These are phyloP conservation scores for Suillus occidentalis DNA, from an alignment of 768 basidiomycete genomes.

Conservation along the genomic window DNA sequence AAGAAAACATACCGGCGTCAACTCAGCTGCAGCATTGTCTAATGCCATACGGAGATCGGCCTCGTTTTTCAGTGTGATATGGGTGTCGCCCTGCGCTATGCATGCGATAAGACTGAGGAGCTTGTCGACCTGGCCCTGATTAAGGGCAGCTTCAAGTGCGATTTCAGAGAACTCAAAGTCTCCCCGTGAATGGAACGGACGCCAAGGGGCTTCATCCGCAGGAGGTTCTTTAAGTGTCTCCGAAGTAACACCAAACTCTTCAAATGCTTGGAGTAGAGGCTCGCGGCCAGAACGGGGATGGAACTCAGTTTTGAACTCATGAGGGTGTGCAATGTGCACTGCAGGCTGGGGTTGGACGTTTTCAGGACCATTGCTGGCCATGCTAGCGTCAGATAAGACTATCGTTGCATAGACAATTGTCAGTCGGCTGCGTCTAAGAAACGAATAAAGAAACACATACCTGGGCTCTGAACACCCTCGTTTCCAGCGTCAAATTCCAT, in stretches of 20 bases:
- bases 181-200: background rate
- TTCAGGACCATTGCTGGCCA: background rate
- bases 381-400: background rate
- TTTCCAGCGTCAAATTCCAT: background rate
- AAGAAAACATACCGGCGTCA: background rate
- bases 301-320: conserved; percentile 24
- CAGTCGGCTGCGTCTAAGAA: background rate
- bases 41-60: conserved; percentile 3
- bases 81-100: conserved; percentile 17
- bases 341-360: background rate
- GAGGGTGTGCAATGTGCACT: background rate
- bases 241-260: conserved; percentile 11
- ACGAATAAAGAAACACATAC: background rate
- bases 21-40: background rate
- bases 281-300: conserved; percentile 21
- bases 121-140: background rate
- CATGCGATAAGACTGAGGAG: conserved; percentile 8
- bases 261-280: conserved; percentile 13
- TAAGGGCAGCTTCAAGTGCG: background rate
- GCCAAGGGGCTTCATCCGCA: conserved; percentile 12
- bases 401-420: background rate
- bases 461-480: background rate
- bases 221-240: background rate
- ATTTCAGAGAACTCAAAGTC: background rate
- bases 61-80: conserved; percentile 14